These are phyloP conservation scores for Boletus sp. DNA, from an alignment of 768 basidiomycete genomes.

Conservation along the genomic window DNA sequence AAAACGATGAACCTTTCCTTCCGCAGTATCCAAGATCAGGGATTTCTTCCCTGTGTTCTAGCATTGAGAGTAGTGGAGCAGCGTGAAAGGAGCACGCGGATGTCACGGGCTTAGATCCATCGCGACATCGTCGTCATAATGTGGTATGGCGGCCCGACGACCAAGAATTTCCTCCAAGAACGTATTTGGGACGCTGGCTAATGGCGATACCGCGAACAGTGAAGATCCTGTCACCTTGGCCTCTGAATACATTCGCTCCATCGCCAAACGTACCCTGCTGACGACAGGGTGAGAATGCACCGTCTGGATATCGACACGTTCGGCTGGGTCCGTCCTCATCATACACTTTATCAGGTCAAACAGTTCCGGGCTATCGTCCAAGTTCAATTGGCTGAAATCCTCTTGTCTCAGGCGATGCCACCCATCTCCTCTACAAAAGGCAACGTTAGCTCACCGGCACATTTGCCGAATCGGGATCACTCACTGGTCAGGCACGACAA, in stretches of 20 bases:
- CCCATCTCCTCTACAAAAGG: constrained; percentile 68
- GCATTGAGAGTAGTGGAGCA: constrained; percentile 2
- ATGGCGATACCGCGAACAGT: constrained; percentile 58
- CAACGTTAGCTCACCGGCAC: constrained; percentile 15
- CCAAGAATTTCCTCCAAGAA: constrained; percentile 68
- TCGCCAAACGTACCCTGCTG: constrained; percentile 54
- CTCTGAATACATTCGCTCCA: constrained; percentile 51
- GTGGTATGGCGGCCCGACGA: constrained; percentile 10
- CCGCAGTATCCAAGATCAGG: constrained; percentile 21
- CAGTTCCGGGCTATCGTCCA: constrained; percentile 64
- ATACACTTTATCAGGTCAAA: constrained; percentile 67
- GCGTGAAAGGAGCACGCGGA: background rate
- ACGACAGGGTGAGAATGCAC: constrained; percentile 67
- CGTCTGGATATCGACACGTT: constrained; percentile 54
- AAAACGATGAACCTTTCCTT: constrained; percentile 8
- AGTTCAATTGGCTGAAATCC: constrained; percentile 84
- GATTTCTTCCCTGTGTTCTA: constrained; percentile 3
- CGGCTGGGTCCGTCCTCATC: constrained; percentile 70
- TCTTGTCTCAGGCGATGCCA: constrained; percentile 94
- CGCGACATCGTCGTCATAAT: constrained; percentile 26
- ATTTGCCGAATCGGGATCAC: constrained; percentile 33
- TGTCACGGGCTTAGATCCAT: constrained; percentile 43
- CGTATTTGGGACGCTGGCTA: constrained; percentile 56
- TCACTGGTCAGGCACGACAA: constrained; percentile 95
- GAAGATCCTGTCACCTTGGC: constrained; percentile 35